Base-by-base conservation (phyloP, 768 basidiomycete species). In the Tricholoma sp. region DNA sequence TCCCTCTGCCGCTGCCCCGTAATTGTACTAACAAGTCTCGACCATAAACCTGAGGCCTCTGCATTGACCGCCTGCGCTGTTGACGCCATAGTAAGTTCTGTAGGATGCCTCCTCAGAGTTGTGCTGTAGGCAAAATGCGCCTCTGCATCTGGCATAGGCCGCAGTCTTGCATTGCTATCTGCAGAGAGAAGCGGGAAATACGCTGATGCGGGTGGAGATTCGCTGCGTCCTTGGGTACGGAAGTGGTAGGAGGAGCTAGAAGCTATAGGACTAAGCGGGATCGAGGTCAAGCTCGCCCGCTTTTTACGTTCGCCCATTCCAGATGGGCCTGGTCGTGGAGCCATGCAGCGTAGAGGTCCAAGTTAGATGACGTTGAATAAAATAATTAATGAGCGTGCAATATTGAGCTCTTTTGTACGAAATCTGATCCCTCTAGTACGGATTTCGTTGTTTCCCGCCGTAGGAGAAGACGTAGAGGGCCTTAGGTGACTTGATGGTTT, bases 51-150 rank as follows among this genome's bases (percentile, higher is more conserved):
- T 0, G 73, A 72, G 3, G 79, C 77, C 55, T 82, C 78, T 7
- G 77, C 73, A n/a, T 79, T 74, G 14, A 77, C 75, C 8, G 71
- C 76, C 5, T 76, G 69, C 8, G 77, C 69, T 24, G 83, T 80
- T n/a, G 81, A 75, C 9, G 72, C 66, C 37, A 82, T 65, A 0
- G 76, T 74, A 11, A 69, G 66, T 18, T 86, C 84, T 0, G 73
- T 71, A 19, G 80, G 77, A 58, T 92, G 91, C 55, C 91, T 69
- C 27, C 90, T 74, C 18, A 93, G 76, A 0, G 87, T 89, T 0
- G 90, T 92, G 62, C 88, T 91, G 69, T 90, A 92, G 1, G 89
- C 85, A 64, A 93, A 93, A 65, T 93, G 91, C 4, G 81, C 68
- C 29, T 80, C 78, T 1, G 91, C 88, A 52, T 83, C 84, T 0